phyloP scores from a whole-genome alignment of 2,329 filamentous ascomycete genomes.

The Pyrenochaeta sp. region DNA sequence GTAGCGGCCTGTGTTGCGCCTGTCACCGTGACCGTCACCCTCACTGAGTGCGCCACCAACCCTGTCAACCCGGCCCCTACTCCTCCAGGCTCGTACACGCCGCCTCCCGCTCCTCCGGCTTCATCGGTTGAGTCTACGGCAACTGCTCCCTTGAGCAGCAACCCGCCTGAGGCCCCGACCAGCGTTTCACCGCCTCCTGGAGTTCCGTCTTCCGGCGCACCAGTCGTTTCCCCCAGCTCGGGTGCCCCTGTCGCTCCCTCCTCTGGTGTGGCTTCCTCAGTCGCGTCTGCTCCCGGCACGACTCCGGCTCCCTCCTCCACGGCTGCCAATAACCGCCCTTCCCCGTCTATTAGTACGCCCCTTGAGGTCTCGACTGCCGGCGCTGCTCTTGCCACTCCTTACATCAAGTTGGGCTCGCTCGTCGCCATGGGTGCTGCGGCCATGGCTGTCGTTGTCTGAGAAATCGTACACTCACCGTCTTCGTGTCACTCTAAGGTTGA shows the following conservation, averaged over 20 bases:
- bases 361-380: conserved; percentile 22
- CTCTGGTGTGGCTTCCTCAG: conserved; percentile 1
- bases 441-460: conserved; percentile 30
- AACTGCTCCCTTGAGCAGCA: conserved; percentile 20
- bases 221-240: conserved; percentile 10
- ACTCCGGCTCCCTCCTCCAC: conserved; percentile 20
- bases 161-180: conserved; percentile 12
- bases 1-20: conserved; percentile 24
- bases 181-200: conserved; percentile 14
- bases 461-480: not conserved
- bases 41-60: conserved; percentile 31
- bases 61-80: conserved; percentile 14
- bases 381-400: conserved; percentile 27
- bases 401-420: conserved; percentile 29
- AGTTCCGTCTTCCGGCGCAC: conserved; percentile 6
- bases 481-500: conserved; percentile 8
- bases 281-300: conserved; percentile 8
- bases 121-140: conserved; percentile 22
- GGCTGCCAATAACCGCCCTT: conserved; percentile 14
- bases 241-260: conserved; percentile 11
- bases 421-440: conserved; percentile 32
- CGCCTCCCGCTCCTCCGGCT: conserved; percentile 16
- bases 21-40: conserved; percentile 37
- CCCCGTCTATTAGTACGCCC: conserved; percentile 11
- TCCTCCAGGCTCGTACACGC: conserved; percentile 10